These are phyloP conservation scores for Entoloma clypeatum DNA, from an alignment of 1,284 basidiomycete species.

Conservation along the genomic window DNA sequence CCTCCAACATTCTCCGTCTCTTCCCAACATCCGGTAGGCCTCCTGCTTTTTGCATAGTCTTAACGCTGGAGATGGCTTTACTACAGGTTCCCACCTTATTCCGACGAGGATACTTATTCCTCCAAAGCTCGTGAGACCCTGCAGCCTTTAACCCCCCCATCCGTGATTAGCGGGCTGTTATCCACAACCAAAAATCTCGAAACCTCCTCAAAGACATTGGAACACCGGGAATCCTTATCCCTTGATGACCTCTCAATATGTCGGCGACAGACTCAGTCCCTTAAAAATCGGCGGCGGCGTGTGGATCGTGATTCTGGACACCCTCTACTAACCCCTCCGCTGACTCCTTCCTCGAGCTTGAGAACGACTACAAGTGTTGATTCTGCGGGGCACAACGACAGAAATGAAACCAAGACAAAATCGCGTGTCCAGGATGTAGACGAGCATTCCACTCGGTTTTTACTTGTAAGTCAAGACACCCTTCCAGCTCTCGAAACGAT, in stretches of 20 bases:
- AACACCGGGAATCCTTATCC: slow-evolving; percentile 16
- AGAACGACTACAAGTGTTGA: slow-evolving; percentile 18
- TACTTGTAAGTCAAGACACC: slow-evolving; percentile 12
- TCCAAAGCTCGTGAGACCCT: slow-evolving; percentile 23
- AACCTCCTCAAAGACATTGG: slow-evolving; percentile 7
- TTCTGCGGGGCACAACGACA: slow-evolving; percentile 11
- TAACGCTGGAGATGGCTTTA: slow-evolving; percentile 8
- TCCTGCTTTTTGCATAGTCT: slow-evolving; percentile 5
- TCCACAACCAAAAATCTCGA: slow-evolving; percentile 1
- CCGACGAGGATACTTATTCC: slow-evolving; percentile 36
- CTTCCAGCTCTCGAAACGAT: neutral
- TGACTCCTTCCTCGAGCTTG: slow-evolving; percentile 20
- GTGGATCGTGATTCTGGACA: slow-evolving; percentile 16
- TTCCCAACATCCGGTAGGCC: slow-evolving; percentile 55
- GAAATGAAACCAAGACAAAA: slow-evolving; percentile 1
- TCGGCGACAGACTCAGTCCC: slow-evolving; percentile 10
- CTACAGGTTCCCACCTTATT: slow-evolving; percentile 39
- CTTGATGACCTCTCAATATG: slow-evolving; percentile 12
- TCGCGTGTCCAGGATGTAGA: slow-evolving; percentile 10
- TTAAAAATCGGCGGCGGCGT: slow-evolving; percentile 19
- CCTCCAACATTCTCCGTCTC: slow-evolving; percentile 56
- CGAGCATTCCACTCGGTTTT: slow-evolving; percentile 16
- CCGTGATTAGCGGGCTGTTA: neutral
- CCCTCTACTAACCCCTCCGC: slow-evolving; percentile 17
- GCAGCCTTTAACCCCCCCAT: slow-evolving; percentile 31